Evolutionary conservation across 176 grass and related monocot species (phyloP), one percentile per base, ranked within the genome.

Genomic region (Cenchrus purpureus): DNA sequence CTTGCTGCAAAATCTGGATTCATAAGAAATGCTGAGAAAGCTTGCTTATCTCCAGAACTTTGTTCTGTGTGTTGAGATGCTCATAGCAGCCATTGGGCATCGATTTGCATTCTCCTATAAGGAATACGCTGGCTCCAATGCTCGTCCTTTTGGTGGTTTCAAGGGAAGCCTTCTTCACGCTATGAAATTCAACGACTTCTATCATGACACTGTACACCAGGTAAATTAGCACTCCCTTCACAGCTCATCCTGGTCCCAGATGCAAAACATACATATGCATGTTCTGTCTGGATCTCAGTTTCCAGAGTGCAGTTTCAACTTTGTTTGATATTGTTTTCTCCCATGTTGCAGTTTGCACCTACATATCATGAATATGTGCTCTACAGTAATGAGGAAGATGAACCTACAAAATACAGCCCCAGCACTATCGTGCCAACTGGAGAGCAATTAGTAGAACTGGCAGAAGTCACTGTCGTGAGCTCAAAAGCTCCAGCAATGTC

Each of bases 141-240:
- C 91, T 78, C 86, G 81, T 42, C 83, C 79, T 67, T 92, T 77
- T 17, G 84, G 90, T 60, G 92, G 90, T 56, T 89, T 97, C 51
- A 91, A 84, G n/a, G 90, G 84, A 89, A 94, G 76, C 75, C 92
- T 97, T 71, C 68, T 89, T 53, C 92, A 94, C 17, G 88, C 90
- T 45, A 64, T 97, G 65, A 92, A 97, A 73, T 92, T 97, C 70
- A 94, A 89, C 49, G 88, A 94, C 82, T 97, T 97, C 84, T 97
- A 97, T 54, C 95, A 97, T 83, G 92, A 92, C 84, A 92, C 92
- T n/a, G 92, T 97, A n/a, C 95, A 97, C 57, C 95, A 97, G 95
- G 95, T 97, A 71, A 89, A 73, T 10, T 77, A 66, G 68, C 72
- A 42, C 69, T 56, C n/a, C 53, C 43, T 82, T 45, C 79, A 43